Base-by-base conservation (phyloP, 1,284 basidiomycete species). In the Cutaneotrichosporon mucoides region DNA sequence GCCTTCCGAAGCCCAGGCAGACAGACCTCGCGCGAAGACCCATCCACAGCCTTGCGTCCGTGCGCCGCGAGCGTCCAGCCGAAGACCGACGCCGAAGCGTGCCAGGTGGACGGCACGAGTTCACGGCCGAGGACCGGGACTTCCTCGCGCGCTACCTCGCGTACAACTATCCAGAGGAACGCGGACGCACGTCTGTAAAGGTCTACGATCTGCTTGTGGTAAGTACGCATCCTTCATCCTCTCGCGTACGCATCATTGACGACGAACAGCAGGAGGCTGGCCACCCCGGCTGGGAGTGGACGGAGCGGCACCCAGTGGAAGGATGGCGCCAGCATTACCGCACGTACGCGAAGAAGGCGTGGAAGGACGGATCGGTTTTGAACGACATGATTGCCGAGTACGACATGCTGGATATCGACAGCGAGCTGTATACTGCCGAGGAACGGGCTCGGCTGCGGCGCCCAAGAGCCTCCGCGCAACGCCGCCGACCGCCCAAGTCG, bases 71-170 rank as follows among this genome's bases (percentile, higher is more conserved):
- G 38, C 38, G 33, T 11, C 24, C 45, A 34, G 45, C 45, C 24
- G 24, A 24, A 24, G 24, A 24, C 24, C 24, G 24, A 24, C 24
- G 24, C 24, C 24, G 24, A 24, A 24, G 24, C 24, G 24, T 24
- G 24, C 24, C 24, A 40, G 12, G 38, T 40, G 12, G 24, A 4
- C 46, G 46, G 3, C 34, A n/a, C 13, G 46, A 45, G 10, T 67
- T 65, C 44, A 63, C 57, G 8, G 11, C 61, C 11, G 15, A 53
- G 5, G 66, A 67, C 48, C 42, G 66, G 43, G 63, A 67, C 50
- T 36, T 44, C 16, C 58, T 67, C 5, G 66, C 66, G 5, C 61
- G 66, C 13, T 67, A 55, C 48, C 40, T 67, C 8, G 66, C 66
- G 8, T 52, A 34, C 5, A 12, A 13, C 35, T 51, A 38, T 8